Evolutionary conservation across 2,329 filamentous ascomycete species (phyloP), one percentile per base, ranked within the genome.

Genomic region (Coniochaeta ligniaria): DNA sequence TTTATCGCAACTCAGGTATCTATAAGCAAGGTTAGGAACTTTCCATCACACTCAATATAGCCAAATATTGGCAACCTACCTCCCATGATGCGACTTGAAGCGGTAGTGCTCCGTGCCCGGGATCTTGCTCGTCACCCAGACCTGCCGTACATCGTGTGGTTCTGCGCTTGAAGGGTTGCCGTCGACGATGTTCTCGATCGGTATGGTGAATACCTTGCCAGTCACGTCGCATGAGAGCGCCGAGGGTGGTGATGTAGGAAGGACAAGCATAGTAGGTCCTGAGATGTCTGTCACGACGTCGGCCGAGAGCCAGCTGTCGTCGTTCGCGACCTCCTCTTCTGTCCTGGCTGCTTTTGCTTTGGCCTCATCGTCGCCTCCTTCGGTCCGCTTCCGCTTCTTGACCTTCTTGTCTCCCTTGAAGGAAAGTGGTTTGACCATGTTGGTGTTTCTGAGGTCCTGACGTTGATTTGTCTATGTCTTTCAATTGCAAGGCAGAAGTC

Each of bases 321-420:
- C 93, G 63, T 86, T 81, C 56, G 81, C 77, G 33, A 75, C 68
- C 59, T 73, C 68, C 33, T 71, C 64, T 66, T 77, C 64, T 69
- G 67, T n/a, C 68, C 70, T 62, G 64, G 69, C 62, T 24, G 75
- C 69, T 61, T 74, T 71, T 67, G 78, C 47, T 69, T 71, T 62
- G 63, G 66, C 62, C 57, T 69, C 67, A 33, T 72, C 73, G 62
- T 80, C 76, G 50, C 84, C 79, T 50, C 77, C 77, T 59, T 80
- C 78, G 56, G 82, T 76, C 67, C 90, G 86, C 82, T 96, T 97
- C 73, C 92, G 85, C 81, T 97, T 97, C 76, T 95, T 96, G 62
- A 85, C 78, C 78, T 95, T 95, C 76, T 96, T 97, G 78, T 99
- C 95, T 80, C 95, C 95, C 78, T 99, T 99, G 82, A 99, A 99